Base-by-base conservation (phyloP, 2,329 filamentous ascomycete species). In the Colletotrichum cuscutae region DNA sequence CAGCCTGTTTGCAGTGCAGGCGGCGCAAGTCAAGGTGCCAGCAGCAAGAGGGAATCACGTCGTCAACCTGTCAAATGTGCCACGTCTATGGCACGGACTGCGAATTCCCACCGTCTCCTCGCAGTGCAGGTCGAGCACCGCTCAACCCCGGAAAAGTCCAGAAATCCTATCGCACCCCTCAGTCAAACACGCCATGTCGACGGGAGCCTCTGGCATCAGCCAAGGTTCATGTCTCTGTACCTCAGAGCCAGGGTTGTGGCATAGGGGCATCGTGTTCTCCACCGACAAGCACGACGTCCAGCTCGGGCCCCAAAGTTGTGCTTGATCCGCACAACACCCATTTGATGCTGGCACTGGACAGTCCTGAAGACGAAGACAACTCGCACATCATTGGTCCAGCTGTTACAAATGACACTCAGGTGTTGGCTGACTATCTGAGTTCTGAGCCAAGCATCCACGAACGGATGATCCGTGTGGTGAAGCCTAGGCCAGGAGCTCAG, bases 21-120 rank as follows among this genome's bases (percentile, higher is more conserved):
- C 86, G 86, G 72, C 86, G 90, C 72, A 91, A 91, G 78, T 90
- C 89, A 2, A 85, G 90, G 75, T 92, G 90, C 77, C 90, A 89
- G 22, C 70, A 72, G 60, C 70, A 72, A n/a, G 86, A 89, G 32
- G 89, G 90, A 76, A 80, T 87, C 15, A 84, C 85, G 5, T 84
- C 86, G 2, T 81, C 86, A 64, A 84, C 84, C 8, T 92, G 90
- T 76, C 80, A 90, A 9, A 84, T 91, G 77, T 92, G 90, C 78
- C 86, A 86, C 52, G 86, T 89, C 24, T 88, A 91, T 76, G 85
- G 86, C 9, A 89, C 88, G 5, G 86, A 89, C 28, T 91, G 89
- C 71, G 83, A 86, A 61, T 90, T 89, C 67, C 87, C 88, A 46
- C 65, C 73, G 4, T 72, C 70, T 3, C 70, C 70, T 5, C 65